These are phyloP conservation scores for Phytophthora lateralis DNA, from an alignment of 352 stramenopile genomes.

Conservation along the genomic window DNA sequence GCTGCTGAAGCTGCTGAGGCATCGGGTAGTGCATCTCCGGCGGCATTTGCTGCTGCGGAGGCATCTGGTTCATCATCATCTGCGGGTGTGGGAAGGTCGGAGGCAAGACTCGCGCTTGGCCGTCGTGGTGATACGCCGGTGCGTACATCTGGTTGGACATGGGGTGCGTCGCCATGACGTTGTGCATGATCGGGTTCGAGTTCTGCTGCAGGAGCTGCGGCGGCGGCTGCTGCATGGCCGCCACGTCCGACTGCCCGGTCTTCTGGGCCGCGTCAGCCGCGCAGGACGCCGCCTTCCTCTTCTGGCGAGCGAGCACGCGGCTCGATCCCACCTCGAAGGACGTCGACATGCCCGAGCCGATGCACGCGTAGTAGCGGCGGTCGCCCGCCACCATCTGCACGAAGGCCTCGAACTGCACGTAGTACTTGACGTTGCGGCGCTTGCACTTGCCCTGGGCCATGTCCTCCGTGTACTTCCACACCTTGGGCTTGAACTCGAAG, in stretches of 20 bases:
- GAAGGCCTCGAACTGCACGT: conserved; percentile 89
- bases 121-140: conserved; percentile 37
- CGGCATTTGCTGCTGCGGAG: conserved; percentile 37
- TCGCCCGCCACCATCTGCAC: conserved; percentile 77
- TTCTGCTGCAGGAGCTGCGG: conserved; percentile 43
- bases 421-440: conserved; percentile 88
- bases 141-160: conserved; percentile 38
- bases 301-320: conserved; percentile 82
- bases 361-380: conserved; percentile 82
- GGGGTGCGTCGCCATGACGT: conserved; percentile 38
- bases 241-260: conserved; percentile 37
- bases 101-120: conserved; percentile 41
- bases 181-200: conserved; percentile 36
- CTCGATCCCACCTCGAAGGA: conserved; percentile 87
- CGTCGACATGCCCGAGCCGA: conserved; percentile 86
- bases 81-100: conserved; percentile 58
- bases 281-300: conserved; percentile 79
- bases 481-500: conserved; percentile 90
- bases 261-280: conserved; percentile 24
- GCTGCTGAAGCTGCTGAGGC: conserved; percentile 18
- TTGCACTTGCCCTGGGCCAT: conserved; percentile 91
- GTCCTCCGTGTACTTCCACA: conserved; percentile 90
- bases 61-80: conserved; percentile 58
- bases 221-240: conserved; percentile 26
- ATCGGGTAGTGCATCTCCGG: conserved; percentile 45